A percentile compares a stretch with the other conserved stretches of the same genome.
These are phyloP conservation scores for Rhizopogon vesiculosus DNA, from an alignment of 768 basidiomycete genomes.

Conservation along the genomic window DNA sequence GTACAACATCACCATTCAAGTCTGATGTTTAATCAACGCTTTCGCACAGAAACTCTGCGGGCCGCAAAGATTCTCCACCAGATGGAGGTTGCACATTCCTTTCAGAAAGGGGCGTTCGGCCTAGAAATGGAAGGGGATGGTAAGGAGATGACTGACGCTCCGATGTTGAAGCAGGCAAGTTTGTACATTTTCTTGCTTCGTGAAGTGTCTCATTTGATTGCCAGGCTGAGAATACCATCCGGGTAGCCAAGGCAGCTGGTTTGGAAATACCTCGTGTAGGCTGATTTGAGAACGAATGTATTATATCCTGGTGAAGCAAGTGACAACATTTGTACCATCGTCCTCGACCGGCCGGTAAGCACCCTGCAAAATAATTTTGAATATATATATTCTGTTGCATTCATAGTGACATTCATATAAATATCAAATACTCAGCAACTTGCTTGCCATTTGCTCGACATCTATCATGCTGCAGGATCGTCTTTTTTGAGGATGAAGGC, in stretches of 20 bases:
- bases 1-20: slow-evolving; percentile 30
- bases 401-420: too few species aligned
- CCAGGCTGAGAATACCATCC: slow-evolving; percentile 49
- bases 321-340: too few species aligned
- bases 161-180: slow-evolving; percentile 79
- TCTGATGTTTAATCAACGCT: not conserved
- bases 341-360: too few species aligned
- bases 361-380: too few species aligned
- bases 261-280: slow-evolving; percentile 44
- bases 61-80: slow-evolving; percentile 67
- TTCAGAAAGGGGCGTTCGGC: slow-evolving; percentile 65
- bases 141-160: slow-evolving; percentile 87
- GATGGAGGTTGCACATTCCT: slow-evolving; percentile 56
- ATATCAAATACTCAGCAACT: too few species aligned
- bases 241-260: slow-evolving; percentile 49
- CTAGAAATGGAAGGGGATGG: slow-evolving; percentile 50
- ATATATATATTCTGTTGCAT: too few species aligned
- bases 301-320: not conserved
- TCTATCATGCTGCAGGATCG: too few species aligned
- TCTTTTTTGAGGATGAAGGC: too few species aligned
- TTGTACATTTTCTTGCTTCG: not conserved
- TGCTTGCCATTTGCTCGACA: too few species aligned
- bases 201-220: not conserved
- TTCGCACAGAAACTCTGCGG: slow-evolving; percentile 60
- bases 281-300: slow-evolving; percentile 4